A percentile compares a stretch with the other conserved stretches of the same genome.
Conservation (phyloP, 441 rosid genomes). For the Mallotus repandus region DNA sequence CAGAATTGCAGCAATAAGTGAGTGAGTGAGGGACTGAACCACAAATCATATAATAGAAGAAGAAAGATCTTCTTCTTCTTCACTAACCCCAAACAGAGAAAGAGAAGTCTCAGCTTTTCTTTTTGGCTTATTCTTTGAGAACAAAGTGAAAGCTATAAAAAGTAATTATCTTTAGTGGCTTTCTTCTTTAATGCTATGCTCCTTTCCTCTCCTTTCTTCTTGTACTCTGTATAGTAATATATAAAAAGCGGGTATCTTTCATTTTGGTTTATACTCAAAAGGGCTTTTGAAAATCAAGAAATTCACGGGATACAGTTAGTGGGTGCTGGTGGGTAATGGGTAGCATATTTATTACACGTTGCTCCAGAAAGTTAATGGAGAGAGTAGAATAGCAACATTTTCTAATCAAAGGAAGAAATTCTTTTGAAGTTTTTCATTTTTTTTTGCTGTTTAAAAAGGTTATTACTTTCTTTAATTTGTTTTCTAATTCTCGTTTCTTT, state of each 20-base stretch:
- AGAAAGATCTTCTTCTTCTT: constrained; percentile 29
- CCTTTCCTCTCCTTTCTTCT: not conserved
- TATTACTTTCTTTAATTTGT: constrained; percentile 22
- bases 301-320: constrained; percentile 17
- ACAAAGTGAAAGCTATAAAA: constrained; percentile 26
- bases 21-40: constrained; percentile 20
- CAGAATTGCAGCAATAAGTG: constrained; percentile 15
- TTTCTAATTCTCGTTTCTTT: constrained; percentile 29
- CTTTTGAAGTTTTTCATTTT: not conserved
- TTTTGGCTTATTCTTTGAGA: constrained; percentile 24
- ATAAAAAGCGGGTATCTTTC: constrained; percentile 1
- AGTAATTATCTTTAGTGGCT: constrained; percentile 13
- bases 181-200: constrained; percentile 22
- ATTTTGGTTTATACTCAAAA: constrained; percentile 6
- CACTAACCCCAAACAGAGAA: constrained; percentile 27
- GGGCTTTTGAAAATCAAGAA: constrained; percentile 17
- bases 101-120: constrained; percentile 33
- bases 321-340: constrained; percentile 8
- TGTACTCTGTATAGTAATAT: not conserved
- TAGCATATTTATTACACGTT: constrained; percentile 27
- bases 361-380: constrained; percentile 35
- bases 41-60: constrained; percentile 26
- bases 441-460: constrained; percentile 6
- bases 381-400: constrained; percentile 13
- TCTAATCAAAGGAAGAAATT: constrained; percentile 7